phyloP scores from a whole-genome alignment of 2,329 filamentous ascomycete species.

The Aspergillus fischeri region DNA sequence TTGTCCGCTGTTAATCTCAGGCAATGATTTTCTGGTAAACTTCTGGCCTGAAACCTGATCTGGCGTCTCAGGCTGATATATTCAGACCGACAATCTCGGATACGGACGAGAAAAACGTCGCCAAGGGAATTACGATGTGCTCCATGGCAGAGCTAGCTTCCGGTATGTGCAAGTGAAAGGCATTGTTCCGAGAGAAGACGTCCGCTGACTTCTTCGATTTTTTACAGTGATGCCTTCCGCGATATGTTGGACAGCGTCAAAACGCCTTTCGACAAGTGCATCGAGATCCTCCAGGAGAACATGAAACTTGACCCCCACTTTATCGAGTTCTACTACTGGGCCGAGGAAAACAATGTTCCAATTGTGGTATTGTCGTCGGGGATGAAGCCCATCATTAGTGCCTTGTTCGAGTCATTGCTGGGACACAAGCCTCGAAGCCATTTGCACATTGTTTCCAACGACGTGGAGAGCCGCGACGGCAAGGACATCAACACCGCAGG shows the following conservation, averaged over 20 bases:
- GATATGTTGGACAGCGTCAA: constrained; percentile 88
- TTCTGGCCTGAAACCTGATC: background rate
- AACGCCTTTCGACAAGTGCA: constrained; percentile 76
- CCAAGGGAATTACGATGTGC: constrained; percentile 70
- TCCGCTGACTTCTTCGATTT: constrained; percentile 2
- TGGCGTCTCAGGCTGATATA: constrained; percentile 40
- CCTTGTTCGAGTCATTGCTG: constrained; percentile 72
- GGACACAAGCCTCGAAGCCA: constrained; percentile 67
- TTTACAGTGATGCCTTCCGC: constrained; percentile 67
- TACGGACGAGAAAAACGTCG: constrained; percentile 70
- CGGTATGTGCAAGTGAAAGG: constrained; percentile 43
- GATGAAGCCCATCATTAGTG: constrained; percentile 88
- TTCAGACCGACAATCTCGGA: constrained; percentile 83
- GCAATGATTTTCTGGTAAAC: constrained; percentile 62
- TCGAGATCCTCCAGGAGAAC: constrained; percentile 71
- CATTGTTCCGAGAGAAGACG: background rate
- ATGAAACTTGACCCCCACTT: constrained; percentile 88
- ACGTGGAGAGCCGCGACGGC: constrained; percentile 63
- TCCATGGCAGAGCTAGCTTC: constrained; percentile 68
- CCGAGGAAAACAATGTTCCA: constrained; percentile 75
- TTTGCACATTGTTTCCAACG: constrained; percentile 88
- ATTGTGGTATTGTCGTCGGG: constrained; percentile 89
- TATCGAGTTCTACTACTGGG: constrained; percentile 82
- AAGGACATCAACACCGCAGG: constrained; percentile 72
- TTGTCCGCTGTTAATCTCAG: constrained; percentile 25